Base-by-base conservation (phyloP, 2,329 filamentous ascomycete genomes). In the Talaromyces sp. region DNA sequence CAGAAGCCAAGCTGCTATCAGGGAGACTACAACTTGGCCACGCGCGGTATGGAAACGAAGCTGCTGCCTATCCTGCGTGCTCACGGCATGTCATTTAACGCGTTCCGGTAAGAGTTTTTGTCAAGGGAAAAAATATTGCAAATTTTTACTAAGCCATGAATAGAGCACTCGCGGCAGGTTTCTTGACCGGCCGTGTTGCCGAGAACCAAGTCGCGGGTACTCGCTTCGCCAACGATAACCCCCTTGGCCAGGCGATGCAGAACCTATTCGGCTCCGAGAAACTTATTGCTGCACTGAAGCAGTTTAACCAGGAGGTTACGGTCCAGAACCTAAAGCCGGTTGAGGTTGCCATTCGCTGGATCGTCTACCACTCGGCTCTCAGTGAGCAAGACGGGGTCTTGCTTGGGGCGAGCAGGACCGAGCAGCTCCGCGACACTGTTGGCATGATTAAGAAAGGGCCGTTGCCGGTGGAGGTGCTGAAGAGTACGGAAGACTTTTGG, bases 311-410 rank as follows among this genome's bases (percentile, higher is more conserved):
- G 4, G 70, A 66, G 28, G 68, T 67, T 7, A 62, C 61, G 23
- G 65, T 68, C 83, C 91, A 70, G 84, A 83, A 1, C 72, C 93
- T 66, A 87, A 85, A 3, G 76, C 91, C 72, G 1, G 83, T 92
- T 53, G 91, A 95, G 77, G 86, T 84, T 16, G 89, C 89, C 1
- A 79, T 93, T 70, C 82, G 90, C 57, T 94, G 90, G 90, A 74
- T 83, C 60, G 83, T 85, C 53, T 88, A 93, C 72, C 90, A 94
- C 76, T 90, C 87, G 9, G 75, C 79, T 63, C 71, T 89, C 57
- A 85, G 85, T 31, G 79, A 87, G 61, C 78, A 78, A 34, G 85
- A 87, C 66, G 85, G 84, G 12, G 77, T 87, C 27, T 81, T 87
- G 33, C 79, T 88, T 62, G 85, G 85, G 7, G 82, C 86, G 1